phyloP scores from a whole-genome alignment of 805 yeast species.

The Starmerella asiatica region DNA sequence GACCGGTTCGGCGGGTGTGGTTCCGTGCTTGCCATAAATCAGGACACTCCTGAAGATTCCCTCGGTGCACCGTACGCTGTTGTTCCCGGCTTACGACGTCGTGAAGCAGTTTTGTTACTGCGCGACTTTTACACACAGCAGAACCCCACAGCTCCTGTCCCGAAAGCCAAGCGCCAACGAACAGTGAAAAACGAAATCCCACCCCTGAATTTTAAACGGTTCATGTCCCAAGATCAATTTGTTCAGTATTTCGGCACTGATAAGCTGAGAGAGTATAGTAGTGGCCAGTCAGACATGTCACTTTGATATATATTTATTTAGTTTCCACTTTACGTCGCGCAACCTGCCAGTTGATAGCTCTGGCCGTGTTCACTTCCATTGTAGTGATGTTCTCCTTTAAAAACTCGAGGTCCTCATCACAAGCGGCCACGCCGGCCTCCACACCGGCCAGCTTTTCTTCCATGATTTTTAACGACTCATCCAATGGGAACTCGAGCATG shows the following conservation, averaged over 20 bases:
- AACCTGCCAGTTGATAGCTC: slow-evolving; percentile 35
- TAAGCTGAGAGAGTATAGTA: slow-evolving; percentile 19
- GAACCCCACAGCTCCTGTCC: slow-evolving; percentile 73
- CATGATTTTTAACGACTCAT: slow-evolving; percentile 69
- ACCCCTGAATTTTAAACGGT: slow-evolving; percentile 42
- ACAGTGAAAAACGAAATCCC: slow-evolving; percentile 40
- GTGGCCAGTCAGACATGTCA: slow-evolving; percentile 2
- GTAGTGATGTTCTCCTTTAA: slow-evolving; percentile 84
- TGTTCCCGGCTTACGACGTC: slow-evolving; percentile 64
- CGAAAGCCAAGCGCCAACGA: slow-evolving; percentile 52
- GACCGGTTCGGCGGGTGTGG: slow-evolving; percentile 97
- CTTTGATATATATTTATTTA: background rate
- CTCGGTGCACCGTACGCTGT: slow-evolving; percentile 35
- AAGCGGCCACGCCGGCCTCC: slow-evolving; percentile 40
- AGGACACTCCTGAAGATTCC: slow-evolving; percentile 27
- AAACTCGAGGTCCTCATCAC: slow-evolving; percentile 75
- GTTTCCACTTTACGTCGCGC: slow-evolving; percentile 21
- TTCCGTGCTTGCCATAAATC: slow-evolving; percentile 52
- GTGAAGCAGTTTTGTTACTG: slow-evolving; percentile 69
- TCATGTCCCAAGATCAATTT: slow-evolving; percentile 42
- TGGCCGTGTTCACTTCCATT: slow-evolving; percentile 94
- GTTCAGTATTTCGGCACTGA: slow-evolving; percentile 36
- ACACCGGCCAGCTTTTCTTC: slow-evolving; percentile 50
- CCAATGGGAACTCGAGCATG: slow-evolving; percentile 86
- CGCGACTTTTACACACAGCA: slow-evolving; percentile 76